Conservation (phyloP, 805 yeast genomes). For the Ogataea philodendri region DNA sequence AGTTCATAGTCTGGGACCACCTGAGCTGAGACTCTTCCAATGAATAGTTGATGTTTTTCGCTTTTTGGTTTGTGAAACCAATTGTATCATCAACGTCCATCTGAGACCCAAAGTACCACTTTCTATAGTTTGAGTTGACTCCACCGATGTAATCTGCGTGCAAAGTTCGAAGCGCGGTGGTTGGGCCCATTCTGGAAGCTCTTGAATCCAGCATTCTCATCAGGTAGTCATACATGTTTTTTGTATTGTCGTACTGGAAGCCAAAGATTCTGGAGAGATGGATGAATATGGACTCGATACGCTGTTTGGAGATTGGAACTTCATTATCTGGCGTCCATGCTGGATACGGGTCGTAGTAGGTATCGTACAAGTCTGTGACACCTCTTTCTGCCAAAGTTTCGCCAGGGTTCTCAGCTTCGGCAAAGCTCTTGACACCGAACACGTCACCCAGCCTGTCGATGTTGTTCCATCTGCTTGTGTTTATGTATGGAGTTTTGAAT, state of each 20-base stretch:
- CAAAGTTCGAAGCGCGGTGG: conserved; percentile 52
- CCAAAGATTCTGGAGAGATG: conserved; percentile 58
- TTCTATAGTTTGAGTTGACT: conserved; percentile 59
- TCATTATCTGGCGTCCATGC: conserved; percentile 43
- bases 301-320: conserved; percentile 49
- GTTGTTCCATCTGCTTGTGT: conserved; percentile 44
- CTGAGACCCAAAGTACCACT: conserved; percentile 76
- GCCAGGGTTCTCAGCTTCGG: conserved; percentile 35
- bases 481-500: conserved; percentile 44
- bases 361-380: conserved; percentile 42
- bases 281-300: conserved; percentile 55
- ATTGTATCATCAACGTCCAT: conserved; percentile 57
- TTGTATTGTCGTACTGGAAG: conserved; percentile 63
- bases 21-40: conserved; percentile 45
- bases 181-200: conserved; percentile 61
- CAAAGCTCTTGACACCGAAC: conserved; percentile 31
- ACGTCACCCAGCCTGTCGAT: conserved; percentile 35
- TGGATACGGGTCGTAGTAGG: conserved; percentile 51
- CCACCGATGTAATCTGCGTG: conserved; percentile 82
- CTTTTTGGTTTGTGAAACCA: conserved; percentile 34
- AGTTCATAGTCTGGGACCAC: conserved; percentile 53
- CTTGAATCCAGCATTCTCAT: conserved; percentile 65
- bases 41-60: conserved; percentile 25
- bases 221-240: conserved; percentile 65
- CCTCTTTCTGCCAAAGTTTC: conserved; percentile 31